Evolutionary conservation across 2,329 filamentous ascomycete genomes (phyloP).

Genomic region (Fusarium tuaranense): DNA sequence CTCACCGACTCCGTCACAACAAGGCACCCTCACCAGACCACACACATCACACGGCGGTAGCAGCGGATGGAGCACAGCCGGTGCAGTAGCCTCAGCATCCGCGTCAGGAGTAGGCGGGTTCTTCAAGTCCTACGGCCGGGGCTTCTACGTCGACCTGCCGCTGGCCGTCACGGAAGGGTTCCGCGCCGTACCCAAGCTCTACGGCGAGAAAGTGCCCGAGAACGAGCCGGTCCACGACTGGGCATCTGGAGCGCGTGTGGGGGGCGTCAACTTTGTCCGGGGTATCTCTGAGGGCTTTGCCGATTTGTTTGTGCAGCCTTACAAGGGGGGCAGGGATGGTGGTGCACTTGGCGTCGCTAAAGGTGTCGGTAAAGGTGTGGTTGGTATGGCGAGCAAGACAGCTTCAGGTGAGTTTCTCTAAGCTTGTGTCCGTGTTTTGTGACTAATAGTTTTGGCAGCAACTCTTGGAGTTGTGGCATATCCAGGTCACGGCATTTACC

Average conservation of each 20-base stretch:
- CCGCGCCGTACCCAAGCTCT: constrained; percentile 27
- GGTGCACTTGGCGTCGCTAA: constrained; percentile 16
- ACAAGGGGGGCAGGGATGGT: constrained; percentile 22
- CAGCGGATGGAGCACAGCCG: not conserved
- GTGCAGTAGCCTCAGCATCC: constrained; percentile 24
- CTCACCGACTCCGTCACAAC: not conserved
- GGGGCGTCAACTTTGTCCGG: constrained; percentile 21
- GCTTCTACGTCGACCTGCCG: constrained; percentile 22
- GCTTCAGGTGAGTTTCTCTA: constrained; percentile 19
- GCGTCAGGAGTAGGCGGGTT: constrained; percentile 23
- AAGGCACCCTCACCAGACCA: not conserved
- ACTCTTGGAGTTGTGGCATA: constrained; percentile 30
- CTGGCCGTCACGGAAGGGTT: constrained; percentile 36
- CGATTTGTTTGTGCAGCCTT: constrained; percentile 24
- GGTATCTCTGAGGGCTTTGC: constrained; percentile 22
- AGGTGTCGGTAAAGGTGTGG: constrained; percentile 23
- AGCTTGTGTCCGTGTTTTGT: not conserved
- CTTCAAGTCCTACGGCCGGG: constrained; percentile 30
- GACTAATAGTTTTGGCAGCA: constrained; percentile 3
- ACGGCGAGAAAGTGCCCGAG: constrained; percentile 26
- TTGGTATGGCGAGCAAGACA: constrained; percentile 28
- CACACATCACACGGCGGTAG: not conserved
- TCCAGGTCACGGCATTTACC: constrained; percentile 31
- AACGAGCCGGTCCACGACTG: constrained; percentile 24
- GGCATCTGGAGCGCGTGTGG: constrained; percentile 21